Base-by-base conservation (phyloP, 169 alveolate genomes). In the Plasmodium reichenowi region DNA sequence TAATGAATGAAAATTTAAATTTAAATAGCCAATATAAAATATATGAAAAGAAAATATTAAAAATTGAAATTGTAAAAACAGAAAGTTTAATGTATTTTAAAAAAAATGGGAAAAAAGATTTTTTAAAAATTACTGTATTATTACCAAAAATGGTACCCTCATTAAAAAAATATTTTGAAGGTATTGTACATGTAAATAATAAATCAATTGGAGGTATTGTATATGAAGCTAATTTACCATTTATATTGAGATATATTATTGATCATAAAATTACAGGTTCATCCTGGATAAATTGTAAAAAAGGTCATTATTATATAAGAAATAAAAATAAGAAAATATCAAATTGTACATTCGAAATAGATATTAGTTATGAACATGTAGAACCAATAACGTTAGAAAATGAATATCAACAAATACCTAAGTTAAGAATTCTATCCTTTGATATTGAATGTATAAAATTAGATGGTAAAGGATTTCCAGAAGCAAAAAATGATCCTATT, bases 161-260 rank as follows among this genome's bases (percentile, higher is more conserved):
- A 9, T 91, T 94, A 29, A 92, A 98, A 29, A 73, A 95, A 29
- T 93, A 68, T 90, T 92, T 96, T 29, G 98, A 96, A 88, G 67
- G 92, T 32, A 96, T 97, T 9, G 88, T 95, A 6, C 70, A 50
- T 38, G 92, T 89, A 15, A 78, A 74, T 70, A 64, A 80, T 38
- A 88, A 92, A 22, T 47, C 74, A 45, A 88, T 93, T 10, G 93
- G 88, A 1, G 88, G 95, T 2, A 88, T 83, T 15, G 94, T 93
- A 0, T 99, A 93, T 92, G 99, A 99, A 93, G 98, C 99, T 3
- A 98, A 98, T 76, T 95, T 98, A 52, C 99, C 99, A 29, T 99
- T 97, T 89, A 98, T 98, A 26, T 93, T 99, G 29, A 94, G 99
- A 67, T 99, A 94, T 91, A 96, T 99, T 97, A 97, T 99, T 45